phyloP scores from a whole-genome alignment of 208 protist genomes.

The Jaenimonas drosophilae region DNA sequence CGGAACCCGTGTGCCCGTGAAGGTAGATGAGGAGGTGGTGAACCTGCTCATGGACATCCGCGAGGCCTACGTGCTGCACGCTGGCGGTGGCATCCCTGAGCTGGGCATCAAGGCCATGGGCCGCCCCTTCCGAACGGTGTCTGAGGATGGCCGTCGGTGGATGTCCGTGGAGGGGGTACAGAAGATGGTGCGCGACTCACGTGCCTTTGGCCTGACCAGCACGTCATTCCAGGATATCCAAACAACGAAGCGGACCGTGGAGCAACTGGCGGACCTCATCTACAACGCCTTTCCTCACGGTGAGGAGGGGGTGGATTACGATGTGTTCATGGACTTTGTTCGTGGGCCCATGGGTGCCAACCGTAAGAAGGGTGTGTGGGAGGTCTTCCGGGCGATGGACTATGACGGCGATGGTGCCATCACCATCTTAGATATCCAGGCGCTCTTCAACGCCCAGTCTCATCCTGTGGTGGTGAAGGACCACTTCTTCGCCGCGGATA shows the following conservation, averaged over 20 bases:
- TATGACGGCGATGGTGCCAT: slow-evolving; percentile 70
- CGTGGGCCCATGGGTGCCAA: slow-evolving; percentile 73
- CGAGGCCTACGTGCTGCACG: slow-evolving; percentile 69
- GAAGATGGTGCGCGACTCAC: slow-evolving; percentile 60
- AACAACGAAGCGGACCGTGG: slow-evolving; percentile 18
- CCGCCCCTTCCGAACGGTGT: slow-evolving; percentile 58
- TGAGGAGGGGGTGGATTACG: slow-evolving; percentile 61
- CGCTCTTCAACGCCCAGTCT: slow-evolving; percentile 66
- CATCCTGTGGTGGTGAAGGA: slow-evolving; percentile 78
- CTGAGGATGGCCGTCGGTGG: slow-evolving; percentile 70
- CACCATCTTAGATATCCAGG: slow-evolving; percentile 71
- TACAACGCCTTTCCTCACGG: slow-evolving; percentile 68
- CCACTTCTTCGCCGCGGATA: slow-evolving; percentile 55
- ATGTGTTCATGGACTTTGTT: slow-evolving; percentile 79
- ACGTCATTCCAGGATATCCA: slow-evolving; percentile 30
- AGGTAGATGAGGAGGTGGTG: slow-evolving; percentile 28
- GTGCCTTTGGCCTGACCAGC: slow-evolving; percentile 32
- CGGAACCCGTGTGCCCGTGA: slow-evolving; percentile 19
- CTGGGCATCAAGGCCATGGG: slow-evolving; percentile 89
- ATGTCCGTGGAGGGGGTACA: slow-evolving; percentile 61
- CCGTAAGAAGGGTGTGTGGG: slow-evolving; percentile 70
- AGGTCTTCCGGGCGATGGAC: slow-evolving; percentile 76
- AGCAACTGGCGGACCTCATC: slow-evolving; percentile 27
- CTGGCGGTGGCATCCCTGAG: slow-evolving; percentile 77
- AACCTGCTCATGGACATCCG: slow-evolving; percentile 43